Percentiles rank a stretch among this genome's conserved stretches.
Conservation (phyloP, 148 eudicot species). For the Gaultheria prostrata region DNA sequence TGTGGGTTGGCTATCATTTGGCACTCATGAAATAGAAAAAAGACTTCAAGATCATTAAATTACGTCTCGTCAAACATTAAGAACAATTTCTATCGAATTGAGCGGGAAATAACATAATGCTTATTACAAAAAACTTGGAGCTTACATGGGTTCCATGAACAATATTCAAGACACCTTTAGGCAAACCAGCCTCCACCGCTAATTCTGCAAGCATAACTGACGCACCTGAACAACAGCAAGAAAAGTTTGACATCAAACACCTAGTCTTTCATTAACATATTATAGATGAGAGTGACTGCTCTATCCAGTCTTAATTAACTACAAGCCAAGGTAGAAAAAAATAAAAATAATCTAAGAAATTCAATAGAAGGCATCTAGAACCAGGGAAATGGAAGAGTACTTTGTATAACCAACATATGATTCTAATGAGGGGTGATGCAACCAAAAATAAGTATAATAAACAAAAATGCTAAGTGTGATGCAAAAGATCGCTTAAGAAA, state of each 20-base stretch:
- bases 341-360: not conserved
- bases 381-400: not conserved
- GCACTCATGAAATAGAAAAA: not conserved
- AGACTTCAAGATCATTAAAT: not conserved
- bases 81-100: not conserved
- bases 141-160: conserved; percentile 73
- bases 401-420: not conserved
- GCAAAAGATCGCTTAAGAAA: not conserved
- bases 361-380: conserved; percentile 1
- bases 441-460: not conserved
- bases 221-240: conserved; percentile 40
- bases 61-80: not conserved
- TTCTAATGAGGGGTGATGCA: not conserved
- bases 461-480: not conserved
- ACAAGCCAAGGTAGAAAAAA: not conserved
- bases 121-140: conserved; percentile 6
- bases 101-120: not conserved
- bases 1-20: not conserved
- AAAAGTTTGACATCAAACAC: not conserved
- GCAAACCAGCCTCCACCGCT: conserved; percentile 73
- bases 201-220: conserved; percentile 55
- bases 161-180: conserved; percentile 69
- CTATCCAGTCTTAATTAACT: not conserved
- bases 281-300: not conserved
- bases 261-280: not conserved